Conservation (phyloP, 2,329 filamentous ascomycete genomes). For the Phialophora expanda region DNA sequence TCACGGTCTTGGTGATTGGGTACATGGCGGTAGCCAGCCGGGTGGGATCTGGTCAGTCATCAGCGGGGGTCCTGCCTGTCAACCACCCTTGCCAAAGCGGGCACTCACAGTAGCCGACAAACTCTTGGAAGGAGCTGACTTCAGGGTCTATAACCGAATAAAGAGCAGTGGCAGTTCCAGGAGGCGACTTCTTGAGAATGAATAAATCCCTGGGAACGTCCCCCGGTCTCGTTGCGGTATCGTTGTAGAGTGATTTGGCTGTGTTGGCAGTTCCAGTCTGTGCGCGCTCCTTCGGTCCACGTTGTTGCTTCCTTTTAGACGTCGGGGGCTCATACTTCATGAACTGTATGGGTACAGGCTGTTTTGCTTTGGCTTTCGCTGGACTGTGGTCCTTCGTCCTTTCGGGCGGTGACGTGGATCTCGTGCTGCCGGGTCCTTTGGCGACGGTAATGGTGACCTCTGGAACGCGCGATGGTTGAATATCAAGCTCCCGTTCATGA, state of each 20-base stretch:
- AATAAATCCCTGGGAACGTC: neutral
- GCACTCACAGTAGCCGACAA: constrained; percentile 28
- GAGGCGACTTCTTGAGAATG: constrained; percentile 1
- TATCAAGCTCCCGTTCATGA: neutral
- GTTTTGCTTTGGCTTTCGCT: neutral
- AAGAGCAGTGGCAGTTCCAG: constrained; percentile 22
- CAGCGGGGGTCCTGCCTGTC: neutral
- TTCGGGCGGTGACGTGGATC: neutral
- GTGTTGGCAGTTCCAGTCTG: too few relatives aligned
- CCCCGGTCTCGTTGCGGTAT: too few relatives aligned
- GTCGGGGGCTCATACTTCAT: constrained; percentile 23
- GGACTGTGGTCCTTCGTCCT: neutral
- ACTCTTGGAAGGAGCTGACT: constrained; percentile 27
- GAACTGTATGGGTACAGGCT: constrained; percentile 14
- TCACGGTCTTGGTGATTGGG: constrained; percentile 25
- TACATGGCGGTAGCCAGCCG: constrained; percentile 28
- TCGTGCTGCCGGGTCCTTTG: neutral
- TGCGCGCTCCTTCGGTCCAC: neutral
- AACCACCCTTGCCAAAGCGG: neutral
- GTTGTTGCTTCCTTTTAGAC: neutral
- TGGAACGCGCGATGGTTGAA: constrained; percentile 24
- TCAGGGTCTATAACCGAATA: constrained; percentile 33
- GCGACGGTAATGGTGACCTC: constrained; percentile 29
- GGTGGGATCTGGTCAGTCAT: constrained; percentile 22
- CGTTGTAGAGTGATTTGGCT: neutral